Percentiles rank a stretch among this genome's conserved stretches.
phyloP scores from a whole-genome alignment of 805 yeast species.

The Candida ponderosae region DNA sequence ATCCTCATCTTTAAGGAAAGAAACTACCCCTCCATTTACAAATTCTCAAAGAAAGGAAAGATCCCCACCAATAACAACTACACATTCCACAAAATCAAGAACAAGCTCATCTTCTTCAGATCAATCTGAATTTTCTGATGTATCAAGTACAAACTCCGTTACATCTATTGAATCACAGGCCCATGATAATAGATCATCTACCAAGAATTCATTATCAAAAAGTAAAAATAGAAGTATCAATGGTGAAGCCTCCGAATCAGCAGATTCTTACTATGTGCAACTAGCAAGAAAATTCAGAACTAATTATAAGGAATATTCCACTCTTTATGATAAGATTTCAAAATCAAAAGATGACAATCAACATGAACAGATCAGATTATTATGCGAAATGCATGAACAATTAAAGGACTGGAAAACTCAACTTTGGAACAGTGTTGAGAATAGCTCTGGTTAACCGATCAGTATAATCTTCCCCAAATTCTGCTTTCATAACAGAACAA shows the following conservation, averaged over 20 bases:
- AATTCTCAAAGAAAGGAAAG: too few species aligned
- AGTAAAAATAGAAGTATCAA: constrained; percentile 14
- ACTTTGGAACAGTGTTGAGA: constrained; percentile 35
- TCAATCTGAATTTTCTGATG: constrained; percentile 1
- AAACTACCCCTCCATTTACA: too few species aligned
- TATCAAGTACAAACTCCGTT: constrained; percentile 6
- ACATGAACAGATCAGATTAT: constrained; percentile 26
- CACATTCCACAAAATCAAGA: background rate
- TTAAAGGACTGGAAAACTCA: constrained; percentile 48
- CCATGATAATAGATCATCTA: background rate
- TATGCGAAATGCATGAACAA: constrained; percentile 42
- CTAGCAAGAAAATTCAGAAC: constrained; percentile 39
- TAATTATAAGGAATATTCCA: constrained; percentile 41
- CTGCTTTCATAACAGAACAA: too few species aligned
- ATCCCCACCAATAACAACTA: background rate
- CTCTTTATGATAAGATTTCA: constrained; percentile 29
- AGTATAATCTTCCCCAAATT: too few species aligned
- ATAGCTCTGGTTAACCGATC: too few species aligned
- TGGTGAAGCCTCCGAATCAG: constrained; percentile 10
- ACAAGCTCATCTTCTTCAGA: background rate
- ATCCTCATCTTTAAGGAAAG: too few species aligned
- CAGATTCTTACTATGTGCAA: constrained; percentile 29
- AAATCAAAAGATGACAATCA: constrained; percentile 3
- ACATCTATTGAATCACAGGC: background rate
- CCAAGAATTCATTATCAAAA: constrained; percentile 17